Conservation (phyloP, 1,284 basidiomycete species). For the Pseudozyma tsukubaensis region DNA sequence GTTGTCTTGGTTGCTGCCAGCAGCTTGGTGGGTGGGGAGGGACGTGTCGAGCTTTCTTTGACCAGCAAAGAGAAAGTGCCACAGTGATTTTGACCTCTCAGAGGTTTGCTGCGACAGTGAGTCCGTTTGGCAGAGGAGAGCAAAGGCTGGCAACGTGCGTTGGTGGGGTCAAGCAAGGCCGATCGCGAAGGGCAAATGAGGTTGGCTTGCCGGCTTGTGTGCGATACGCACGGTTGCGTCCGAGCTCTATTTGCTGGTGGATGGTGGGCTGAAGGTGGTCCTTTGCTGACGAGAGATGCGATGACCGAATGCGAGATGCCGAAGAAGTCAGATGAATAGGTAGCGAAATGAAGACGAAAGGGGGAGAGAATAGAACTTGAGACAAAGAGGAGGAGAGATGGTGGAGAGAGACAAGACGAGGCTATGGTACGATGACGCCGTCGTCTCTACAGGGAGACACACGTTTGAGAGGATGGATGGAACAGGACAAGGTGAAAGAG, state of each 20-base stretch:
- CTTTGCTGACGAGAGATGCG: neutral
- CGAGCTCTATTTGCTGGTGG: no score
- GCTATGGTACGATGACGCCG: constrained; percentile 11
- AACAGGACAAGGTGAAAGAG: constrained; percentile 4
- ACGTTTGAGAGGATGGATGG: constrained; percentile 5
- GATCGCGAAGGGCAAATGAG: constrained; percentile 4
- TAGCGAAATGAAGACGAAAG: constrained; percentile 4
- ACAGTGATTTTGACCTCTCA: constrained; percentile 12
- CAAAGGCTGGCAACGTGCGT: constrained; percentile 7
- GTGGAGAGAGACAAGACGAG: constrained; percentile 12
- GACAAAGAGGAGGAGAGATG: neutral
- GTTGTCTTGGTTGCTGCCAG: constrained; percentile 21
- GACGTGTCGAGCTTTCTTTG: constrained; percentile 16
- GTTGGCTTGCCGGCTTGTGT: neutral
- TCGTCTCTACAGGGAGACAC: constrained; percentile 15
- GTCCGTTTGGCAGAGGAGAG: neutral
- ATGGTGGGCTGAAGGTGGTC: no score
- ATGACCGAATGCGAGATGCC: constrained; percentile 3
- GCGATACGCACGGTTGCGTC: no score
- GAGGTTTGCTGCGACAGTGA: constrained; percentile 17
- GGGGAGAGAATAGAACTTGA: neutral
- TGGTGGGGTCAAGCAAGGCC: constrained; percentile 3
- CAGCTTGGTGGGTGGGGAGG: constrained; percentile 13
- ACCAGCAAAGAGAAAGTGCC: constrained; percentile 23
- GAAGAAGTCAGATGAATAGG: neutral